Percentiles rank a stretch among this genome's conserved stretches.
Conservation (phyloP, 179 eudicot genomes). For the Corrigiola litoralis region DNA sequence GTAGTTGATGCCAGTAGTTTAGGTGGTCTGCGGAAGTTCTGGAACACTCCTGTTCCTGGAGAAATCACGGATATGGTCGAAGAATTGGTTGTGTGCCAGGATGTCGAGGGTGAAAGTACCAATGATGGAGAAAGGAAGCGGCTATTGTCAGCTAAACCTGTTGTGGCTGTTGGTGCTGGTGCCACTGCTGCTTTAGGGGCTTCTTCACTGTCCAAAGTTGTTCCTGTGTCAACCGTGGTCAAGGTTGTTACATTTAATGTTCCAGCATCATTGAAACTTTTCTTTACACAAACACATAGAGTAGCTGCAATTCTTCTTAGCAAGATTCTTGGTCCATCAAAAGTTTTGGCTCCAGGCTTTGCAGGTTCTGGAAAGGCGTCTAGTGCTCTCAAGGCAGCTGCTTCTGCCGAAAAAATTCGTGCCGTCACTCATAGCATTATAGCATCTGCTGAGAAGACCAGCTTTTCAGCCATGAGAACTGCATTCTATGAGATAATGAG, state of each 20-base stretch:
- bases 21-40: slow-evolving; percentile 73
- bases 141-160: slow-evolving; percentile 55
- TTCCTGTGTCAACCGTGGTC: slow-evolving; percentile 62
- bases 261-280: slow-evolving; percentile 62
- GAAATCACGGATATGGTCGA: slow-evolving; percentile 56
- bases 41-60: slow-evolving; percentile 59
- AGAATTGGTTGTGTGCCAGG: slow-evolving; percentile 40
- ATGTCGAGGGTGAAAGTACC: slow-evolving; percentile 30
- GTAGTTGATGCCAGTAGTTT: slow-evolving; percentile 73
- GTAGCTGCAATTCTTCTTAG: slow-evolving; percentile 42
- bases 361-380: slow-evolving; percentile 59
- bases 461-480: slow-evolving; percentile 80
- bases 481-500: slow-evolving; percentile 97
- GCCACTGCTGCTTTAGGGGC: slow-evolving; percentile 83
- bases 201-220: slow-evolving; percentile 74
- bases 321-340: slow-evolving; percentile 66
- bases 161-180: slow-evolving; percentile 91
- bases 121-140: slow-evolving; percentile 42
- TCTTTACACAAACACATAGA: slow-evolving; percentile 61
- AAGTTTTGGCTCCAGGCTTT: slow-evolving; percentile 56
- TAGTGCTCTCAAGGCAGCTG: slow-evolving; percentile 53
- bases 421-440: slow-evolving; percentile 68
- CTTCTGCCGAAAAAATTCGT: slow-evolving; percentile 78
- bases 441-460: slow-evolving; percentile 85
- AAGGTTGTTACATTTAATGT: slow-evolving; percentile 61